Base-by-base conservation (phyloP, 202 grass and related monocot genomes). In the Hordeum pubiflorum region DNA sequence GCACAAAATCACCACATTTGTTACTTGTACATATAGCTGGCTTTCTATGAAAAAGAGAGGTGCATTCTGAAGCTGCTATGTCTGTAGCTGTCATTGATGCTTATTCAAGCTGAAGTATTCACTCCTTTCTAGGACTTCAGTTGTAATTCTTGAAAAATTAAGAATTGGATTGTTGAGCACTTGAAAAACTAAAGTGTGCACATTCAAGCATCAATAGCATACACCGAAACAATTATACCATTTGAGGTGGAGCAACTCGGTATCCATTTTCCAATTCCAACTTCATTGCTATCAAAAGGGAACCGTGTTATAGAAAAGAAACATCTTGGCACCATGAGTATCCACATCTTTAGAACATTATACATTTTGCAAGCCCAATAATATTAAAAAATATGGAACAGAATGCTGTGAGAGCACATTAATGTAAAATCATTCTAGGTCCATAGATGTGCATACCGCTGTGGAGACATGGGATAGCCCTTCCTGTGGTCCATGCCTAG, bases 401-500 rank as follows among this genome's bases (percentile, higher is more conserved):
- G 38, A 71, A 38, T 81, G 9, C 33, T 21, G 17, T 57, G 10
- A 20, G 36, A 78, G 58, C 18, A 78, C 63, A 41, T 18, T 66
- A 73, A 5, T 33, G 6, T 6, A 58, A 67, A 52, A 40, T 26
- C 27, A 54, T 5, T 79, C 18, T 55, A 13, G 5, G 24, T 33
- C 4, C 10, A 22, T 60, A 72, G 34, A 65, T 32, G 10, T 79
- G 36, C 89, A 59, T 87, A 99, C 96, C 71, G 92, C 96, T 76
- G 96, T 99, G 63, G 96, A 96, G 66, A 99, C 92, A 77, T 99
- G 96, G 63, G 90, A 96, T 37, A 99, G 46, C 79, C 96, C 96
- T 90, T 99, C 96, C 1, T 86, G 29, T 27, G 96, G 96, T 81
- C 96, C 96, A 83, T 99, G 96, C 84, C 96, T 96, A 76, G 96